phyloP scores from a whole-genome alignment of 805 yeast genomes.

The Monosporozyma aerobia region DNA sequence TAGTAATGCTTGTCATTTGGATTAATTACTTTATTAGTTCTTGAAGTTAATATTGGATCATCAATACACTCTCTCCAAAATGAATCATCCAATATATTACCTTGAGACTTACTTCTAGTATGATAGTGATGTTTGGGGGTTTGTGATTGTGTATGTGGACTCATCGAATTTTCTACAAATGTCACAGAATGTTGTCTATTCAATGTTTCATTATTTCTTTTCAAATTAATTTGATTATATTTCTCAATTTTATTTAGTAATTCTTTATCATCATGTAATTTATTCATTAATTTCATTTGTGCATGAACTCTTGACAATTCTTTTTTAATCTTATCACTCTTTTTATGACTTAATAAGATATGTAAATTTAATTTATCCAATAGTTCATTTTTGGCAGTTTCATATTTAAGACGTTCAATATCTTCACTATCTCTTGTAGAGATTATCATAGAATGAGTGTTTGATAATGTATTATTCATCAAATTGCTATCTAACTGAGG shows the following conservation, averaged over 20 bases:
- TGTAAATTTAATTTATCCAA: conserved; percentile 49
- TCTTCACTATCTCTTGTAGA: conserved; percentile 21
- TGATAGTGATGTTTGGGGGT: conserved; percentile 22
- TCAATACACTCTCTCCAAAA: conserved; percentile 2
- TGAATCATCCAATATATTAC: conserved; percentile 13
- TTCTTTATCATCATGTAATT: conserved; percentile 30
- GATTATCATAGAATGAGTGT: not conserved
- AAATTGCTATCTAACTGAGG: not conserved
- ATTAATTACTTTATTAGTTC: not conserved
- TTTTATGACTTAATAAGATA: conserved; percentile 50
- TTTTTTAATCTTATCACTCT: conserved; percentile 39
- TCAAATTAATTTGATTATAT: conserved; percentile 10
- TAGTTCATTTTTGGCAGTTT: conserved; percentile 27
- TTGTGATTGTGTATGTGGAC: not conserved
- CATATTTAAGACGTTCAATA: conserved; percentile 22
- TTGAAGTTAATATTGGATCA: conserved; percentile 2
- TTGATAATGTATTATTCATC: not conserved
- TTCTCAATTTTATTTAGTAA: conserved; percentile 17
- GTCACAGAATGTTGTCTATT: not conserved
- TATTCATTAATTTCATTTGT: conserved; percentile 44
- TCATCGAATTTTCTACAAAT: not conserved
- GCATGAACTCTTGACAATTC: conserved; percentile 52
- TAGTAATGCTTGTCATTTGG: not conserved
- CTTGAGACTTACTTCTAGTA: conserved; percentile 28
- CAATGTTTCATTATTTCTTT: conserved; percentile 12